Evolutionary conservation across 805 yeast species (phyloP).

Genomic region (Suhomyces faveliae): DNA sequence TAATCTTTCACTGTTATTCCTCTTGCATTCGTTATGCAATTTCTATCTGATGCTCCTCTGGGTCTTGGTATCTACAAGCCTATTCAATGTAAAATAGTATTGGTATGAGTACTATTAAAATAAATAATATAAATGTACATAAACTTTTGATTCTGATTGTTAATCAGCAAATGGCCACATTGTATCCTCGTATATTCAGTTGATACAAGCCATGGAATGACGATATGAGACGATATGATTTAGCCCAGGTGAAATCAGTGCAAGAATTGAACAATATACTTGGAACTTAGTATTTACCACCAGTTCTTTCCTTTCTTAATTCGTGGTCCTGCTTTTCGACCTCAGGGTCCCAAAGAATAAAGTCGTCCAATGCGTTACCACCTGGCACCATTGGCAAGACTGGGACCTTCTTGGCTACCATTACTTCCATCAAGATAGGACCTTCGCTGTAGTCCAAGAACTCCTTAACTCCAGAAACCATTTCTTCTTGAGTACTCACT

Average conservation of each 20-base stretch:
- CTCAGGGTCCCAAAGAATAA: conserved; percentile 80
- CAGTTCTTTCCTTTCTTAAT: conserved; percentile 70
- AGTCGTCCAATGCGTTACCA: conserved; percentile 92
- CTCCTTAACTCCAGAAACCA: conserved; percentile 47
- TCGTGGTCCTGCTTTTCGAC: conserved; percentile 69
- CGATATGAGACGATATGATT: neutral
- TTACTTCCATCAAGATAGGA: conserved; percentile 87
- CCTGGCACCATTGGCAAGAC: conserved; percentile 98
- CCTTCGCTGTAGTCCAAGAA: conserved; percentile 71
- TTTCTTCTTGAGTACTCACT: conserved; percentile 65
- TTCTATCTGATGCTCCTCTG: no score
- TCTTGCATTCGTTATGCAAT: no score
- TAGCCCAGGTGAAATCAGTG: neutral
- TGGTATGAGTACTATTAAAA: no score
- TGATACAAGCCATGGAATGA: neutral
- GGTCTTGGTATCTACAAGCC: no score
- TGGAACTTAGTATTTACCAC: conserved; percentile 55
- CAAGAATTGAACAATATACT: neutral
- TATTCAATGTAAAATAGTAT: no score
- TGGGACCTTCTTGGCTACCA: conserved; percentile 90
- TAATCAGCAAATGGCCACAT: neutral
- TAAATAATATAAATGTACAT: no score
- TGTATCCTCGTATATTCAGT: neutral
- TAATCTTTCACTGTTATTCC: no score
- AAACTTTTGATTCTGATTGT: conserved; percentile 13